Base-by-base conservation (phyloP, 371 early-diverging fungal genomes). In the Lichtheimia corymbifera region DNA sequence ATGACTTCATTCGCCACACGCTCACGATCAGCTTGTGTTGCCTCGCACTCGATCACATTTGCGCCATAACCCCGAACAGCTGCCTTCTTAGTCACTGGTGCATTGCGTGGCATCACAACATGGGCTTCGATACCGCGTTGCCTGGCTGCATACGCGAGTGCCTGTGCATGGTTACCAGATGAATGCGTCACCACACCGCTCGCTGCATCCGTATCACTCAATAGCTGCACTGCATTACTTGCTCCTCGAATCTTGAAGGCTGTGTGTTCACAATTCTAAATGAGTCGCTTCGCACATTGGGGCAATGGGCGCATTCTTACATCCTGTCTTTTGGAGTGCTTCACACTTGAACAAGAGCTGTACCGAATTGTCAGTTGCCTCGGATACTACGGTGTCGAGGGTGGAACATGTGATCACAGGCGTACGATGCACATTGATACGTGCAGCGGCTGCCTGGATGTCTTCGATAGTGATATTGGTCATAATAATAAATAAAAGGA, bases 171-270 rank as follows among this genome's bases (percentile, higher is more conserved):
- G 50, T 82, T 82, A 18, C 80, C 83, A 25, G 75, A 72, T 7
- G 74, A 74, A 62, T 77, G 80, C 18, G 74, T 70, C 2, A 82
- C 77, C 12, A 80, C 83, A 9, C 80, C 80, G 22, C 65, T 61
- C 3, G 45, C 41, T n/a, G 77, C 74, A 20, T 71, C 74, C 28
- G 61, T 27, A 4, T 76, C 71, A 0, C 55, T 61, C 17, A 77
- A 55, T 20, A 64, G 53, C 5, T 58, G 53, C 28, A 78, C 53
- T 2, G 83, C 80, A 65, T 87, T 83, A 57, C 70, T 76, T 14
- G 87, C 87, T 11, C 87, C 87, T 45, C 87, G 77, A 59, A 73
- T 71, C 59, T 87, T 87, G 65, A 87, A 87, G 2, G 87, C 80
- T 80, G 59, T 44, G 22, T 22, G 22, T 22, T 1, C 22, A 55